Evolutionary conservation across 2,329 filamentous ascomycete species (phyloP).

Genomic region (Fusarium sp.): DNA sequence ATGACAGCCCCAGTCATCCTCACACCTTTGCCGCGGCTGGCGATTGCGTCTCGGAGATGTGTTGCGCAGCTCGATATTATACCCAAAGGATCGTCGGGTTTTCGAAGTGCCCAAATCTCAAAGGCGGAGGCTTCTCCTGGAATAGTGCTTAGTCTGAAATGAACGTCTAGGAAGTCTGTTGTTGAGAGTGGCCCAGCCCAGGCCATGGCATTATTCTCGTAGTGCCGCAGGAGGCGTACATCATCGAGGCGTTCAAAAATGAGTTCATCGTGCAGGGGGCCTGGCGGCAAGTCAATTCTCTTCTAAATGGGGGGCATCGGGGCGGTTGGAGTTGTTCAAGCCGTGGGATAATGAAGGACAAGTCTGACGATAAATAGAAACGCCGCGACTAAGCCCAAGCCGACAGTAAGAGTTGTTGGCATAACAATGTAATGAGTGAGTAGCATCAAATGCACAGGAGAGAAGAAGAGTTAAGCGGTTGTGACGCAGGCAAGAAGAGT

Average conservation of each 20-base stretch:
- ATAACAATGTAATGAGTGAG: neutral
- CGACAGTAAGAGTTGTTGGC: neutral
- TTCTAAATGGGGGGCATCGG: neutral
- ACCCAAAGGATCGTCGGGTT: slow-evolving; percentile 41
- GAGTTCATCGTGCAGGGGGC: neutral
- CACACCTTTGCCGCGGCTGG: slow-evolving; percentile 32
- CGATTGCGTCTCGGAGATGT: slow-evolving; percentile 39
- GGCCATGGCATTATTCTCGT: slow-evolving; percentile 30
- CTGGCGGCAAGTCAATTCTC: neutral
- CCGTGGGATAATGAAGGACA: neutral
- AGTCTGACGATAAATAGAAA: neutral
- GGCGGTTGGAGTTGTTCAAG: neutral
- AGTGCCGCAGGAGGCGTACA: slow-evolving; percentile 29
- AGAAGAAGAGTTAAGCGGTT: neutral
- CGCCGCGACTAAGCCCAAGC: neutral
- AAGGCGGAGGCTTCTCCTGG: slow-evolving; percentile 4
- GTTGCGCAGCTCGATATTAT: slow-evolving; percentile 52
- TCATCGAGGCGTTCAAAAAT: slow-evolving; percentile 29
- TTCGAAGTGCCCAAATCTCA: slow-evolving; percentile 47
- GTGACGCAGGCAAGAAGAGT: neutral
- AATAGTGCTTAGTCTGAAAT: slow-evolving; percentile 18
- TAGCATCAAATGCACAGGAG: neutral
- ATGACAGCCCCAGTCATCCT: slow-evolving; percentile 44
- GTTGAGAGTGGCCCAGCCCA: slow-evolving; percentile 29
- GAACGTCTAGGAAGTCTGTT: slow-evolving; percentile 23